phyloP scores from a whole-genome alignment of 352 stramenopile genomes.

The Phytophthora sp. region DNA sequence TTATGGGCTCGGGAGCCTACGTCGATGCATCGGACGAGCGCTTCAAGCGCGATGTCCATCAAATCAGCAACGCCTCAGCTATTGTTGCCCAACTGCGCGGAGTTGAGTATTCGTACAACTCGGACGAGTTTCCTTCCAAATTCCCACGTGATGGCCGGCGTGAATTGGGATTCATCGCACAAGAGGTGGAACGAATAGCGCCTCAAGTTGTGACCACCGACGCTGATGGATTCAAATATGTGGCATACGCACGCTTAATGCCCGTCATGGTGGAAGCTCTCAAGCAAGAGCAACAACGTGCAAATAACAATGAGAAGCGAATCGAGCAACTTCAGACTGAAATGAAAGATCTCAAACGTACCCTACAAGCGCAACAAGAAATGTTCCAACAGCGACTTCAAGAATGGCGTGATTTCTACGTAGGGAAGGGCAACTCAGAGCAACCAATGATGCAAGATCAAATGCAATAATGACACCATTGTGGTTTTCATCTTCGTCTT shows the following conservation, averaged over 20 bases:
- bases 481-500: constrained; percentile 12
- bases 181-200: constrained; percentile 83
- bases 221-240: constrained; percentile 82
- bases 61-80: constrained; percentile 52
- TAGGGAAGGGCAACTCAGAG: not conserved
- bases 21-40: constrained; percentile 89
- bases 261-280: constrained; percentile 85
- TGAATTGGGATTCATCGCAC: constrained; percentile 90
- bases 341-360: constrained; percentile 19
- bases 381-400: constrained; percentile 15
- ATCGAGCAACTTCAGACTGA: constrained; percentile 27
- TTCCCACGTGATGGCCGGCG: constrained; percentile 43
- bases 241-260: constrained; percentile 84
- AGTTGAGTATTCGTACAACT: constrained; percentile 69
- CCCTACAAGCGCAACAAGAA: constrained; percentile 25
- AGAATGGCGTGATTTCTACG: not conserved
- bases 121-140: constrained; percentile 45
- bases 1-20: constrained; percentile 92
- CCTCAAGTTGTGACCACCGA: constrained; percentile 82
- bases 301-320: constrained; percentile 19
- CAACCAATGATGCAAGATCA: constrained; percentile 1
- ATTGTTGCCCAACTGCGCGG: constrained; percentile 63
- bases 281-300: constrained; percentile 50
- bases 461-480: constrained; percentile 46
- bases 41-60: constrained; percentile 82